Conservation (phyloP, 202 grass and related monocot genomes). For the Dendrocalamus latiflorus region DNA sequence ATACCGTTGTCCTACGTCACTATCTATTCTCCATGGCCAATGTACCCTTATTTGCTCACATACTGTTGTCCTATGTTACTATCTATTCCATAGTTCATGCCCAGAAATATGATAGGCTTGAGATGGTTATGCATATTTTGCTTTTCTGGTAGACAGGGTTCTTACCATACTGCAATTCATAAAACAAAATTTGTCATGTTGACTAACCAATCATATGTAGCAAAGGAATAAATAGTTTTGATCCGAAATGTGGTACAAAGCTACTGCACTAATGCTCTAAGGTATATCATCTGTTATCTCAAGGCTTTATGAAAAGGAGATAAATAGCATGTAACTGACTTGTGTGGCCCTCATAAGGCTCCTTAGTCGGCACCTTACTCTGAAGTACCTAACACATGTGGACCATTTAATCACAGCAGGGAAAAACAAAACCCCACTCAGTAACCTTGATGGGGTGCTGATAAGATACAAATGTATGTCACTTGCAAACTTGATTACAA, state of each 20-base stretch:
- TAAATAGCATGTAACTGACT: neutral
- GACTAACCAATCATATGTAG: neutral
- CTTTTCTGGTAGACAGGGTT: neutral
- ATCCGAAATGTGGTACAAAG: neutral
- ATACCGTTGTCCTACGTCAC: neutral
- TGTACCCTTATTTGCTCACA: neutral
- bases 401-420: slow-evolving; percentile 24
- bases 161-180: neutral
- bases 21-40: neutral
- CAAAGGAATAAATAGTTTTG: neutral
- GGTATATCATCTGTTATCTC: neutral
- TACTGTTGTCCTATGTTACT: slow-evolving; percentile 7
- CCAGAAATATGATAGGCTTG: neutral
- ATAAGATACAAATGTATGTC: slow-evolving; percentile 31
- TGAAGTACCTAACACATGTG: slow-evolving; percentile 29
- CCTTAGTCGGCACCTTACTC: neutral
- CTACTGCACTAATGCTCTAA: neutral
- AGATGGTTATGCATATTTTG: slow-evolving; percentile 8
- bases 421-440: slow-evolving; percentile 3
- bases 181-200: neutral
- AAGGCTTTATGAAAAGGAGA: slow-evolving; percentile 24
- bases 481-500: slow-evolving; percentile 35
- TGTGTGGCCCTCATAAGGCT: slow-evolving; percentile 18
- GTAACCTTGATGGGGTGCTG: slow-evolving; percentile 22
- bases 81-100: neutral